phyloP scores from a whole-genome alignment of 2,329 filamentous ascomycete genomes.

The Apiospora pterosperma region DNA sequence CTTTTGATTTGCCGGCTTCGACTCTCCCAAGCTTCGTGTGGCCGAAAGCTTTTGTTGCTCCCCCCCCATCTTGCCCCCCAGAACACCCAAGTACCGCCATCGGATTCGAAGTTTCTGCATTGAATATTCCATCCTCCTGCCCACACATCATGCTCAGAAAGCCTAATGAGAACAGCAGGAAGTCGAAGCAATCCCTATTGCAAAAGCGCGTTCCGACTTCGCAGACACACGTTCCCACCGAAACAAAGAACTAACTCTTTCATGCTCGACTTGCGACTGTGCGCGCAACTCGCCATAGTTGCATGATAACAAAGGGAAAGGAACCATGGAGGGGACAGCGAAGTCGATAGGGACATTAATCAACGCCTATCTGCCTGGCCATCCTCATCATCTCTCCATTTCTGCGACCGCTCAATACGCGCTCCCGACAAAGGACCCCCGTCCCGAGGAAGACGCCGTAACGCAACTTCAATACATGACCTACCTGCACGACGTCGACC shows the following conservation, averaged over 20 bases:
- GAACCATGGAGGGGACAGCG: constrained; percentile 54
- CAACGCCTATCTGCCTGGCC: constrained; percentile 48
- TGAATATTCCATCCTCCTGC: background rate
- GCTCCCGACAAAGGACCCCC: constrained; percentile 35
- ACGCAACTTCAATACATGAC: constrained; percentile 55
- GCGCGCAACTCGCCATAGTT: constrained; percentile 29
- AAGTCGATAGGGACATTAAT: constrained; percentile 52
- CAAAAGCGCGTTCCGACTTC: background rate
- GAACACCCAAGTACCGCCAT: background rate
- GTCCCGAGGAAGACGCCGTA: constrained; percentile 46
- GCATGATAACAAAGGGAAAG: constrained; percentile 25
- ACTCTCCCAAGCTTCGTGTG: background rate
- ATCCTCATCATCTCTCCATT: constrained; percentile 51
- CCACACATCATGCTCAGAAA: background rate
- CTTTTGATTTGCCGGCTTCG: background rate
- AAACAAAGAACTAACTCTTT: constrained; percentile 15
- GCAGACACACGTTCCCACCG: constrained; percentile 6
- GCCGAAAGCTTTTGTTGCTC: background rate
- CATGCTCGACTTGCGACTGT: constrained; percentile 20
- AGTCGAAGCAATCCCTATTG: background rate
- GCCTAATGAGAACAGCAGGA: background rate
- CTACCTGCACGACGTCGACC: constrained; percentile 54
- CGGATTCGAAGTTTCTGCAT: background rate
- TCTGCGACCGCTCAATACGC: constrained; percentile 45
- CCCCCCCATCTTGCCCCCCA: background rate